phyloP scores from a whole-genome alignment of 2,329 filamentous ascomycete genomes.

The Teratosphaeria zuluensis region DNA sequence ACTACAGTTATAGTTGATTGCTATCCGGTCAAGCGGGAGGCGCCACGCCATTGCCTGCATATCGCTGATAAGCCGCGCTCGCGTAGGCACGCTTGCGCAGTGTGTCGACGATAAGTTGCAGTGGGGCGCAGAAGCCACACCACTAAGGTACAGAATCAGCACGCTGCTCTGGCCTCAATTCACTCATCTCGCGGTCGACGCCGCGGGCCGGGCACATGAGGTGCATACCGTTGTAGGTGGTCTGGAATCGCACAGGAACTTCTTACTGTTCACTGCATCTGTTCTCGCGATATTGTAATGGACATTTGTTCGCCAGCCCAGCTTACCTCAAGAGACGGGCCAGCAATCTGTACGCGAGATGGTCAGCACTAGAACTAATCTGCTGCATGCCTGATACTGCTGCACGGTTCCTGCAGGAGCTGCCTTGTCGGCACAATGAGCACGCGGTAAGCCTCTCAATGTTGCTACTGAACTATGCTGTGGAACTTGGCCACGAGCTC shows the following conservation, averaged over 20 bases:
- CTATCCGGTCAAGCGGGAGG: neutral
- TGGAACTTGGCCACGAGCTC: neutral
- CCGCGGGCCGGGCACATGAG: neutral
- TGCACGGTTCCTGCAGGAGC: neutral
- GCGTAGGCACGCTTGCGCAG: neutral
- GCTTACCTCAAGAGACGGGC: neutral
- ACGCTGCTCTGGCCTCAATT: too few species aligned
- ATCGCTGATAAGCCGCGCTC: neutral
- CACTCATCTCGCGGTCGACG: too few species aligned
- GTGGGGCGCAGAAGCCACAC: neutral
- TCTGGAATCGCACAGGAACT: neutral
- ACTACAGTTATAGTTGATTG: neutral
- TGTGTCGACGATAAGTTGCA: neutral
- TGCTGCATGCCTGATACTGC: neutral
- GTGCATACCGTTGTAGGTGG: neutral
- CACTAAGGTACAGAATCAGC: neutral
- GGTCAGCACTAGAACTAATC: neutral
- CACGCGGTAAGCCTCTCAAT: neutral
- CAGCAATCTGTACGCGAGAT: neutral
- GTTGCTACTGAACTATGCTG: neutral
- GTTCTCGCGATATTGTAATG: neutral
- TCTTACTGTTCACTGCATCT: neutral
- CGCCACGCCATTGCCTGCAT: neutral
- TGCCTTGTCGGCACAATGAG: neutral
- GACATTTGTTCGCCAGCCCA: neutral